Evolutionary conservation across 1,284 basidiomycete genomes (phyloP).

Genomic region (Neolentinus lepideus): DNA sequence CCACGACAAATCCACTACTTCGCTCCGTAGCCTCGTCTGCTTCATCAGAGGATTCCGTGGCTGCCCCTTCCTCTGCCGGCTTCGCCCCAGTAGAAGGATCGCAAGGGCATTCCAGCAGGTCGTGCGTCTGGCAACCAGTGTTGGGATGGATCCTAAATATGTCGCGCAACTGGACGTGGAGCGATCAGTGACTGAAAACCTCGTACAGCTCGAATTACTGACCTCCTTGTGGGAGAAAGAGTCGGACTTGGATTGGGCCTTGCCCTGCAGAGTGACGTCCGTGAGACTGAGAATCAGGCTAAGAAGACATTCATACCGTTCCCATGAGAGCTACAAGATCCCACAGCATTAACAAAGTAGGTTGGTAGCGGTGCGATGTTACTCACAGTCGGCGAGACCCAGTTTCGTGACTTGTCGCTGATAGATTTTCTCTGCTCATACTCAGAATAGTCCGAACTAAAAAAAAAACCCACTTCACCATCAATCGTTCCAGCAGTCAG

Average conservation of each 20-base stretch:
- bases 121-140: constrained; percentile 89
- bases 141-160: constrained; percentile 84
- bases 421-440: constrained; percentile 67
- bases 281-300: constrained; percentile 7
- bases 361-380: not conserved
- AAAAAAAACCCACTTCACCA: constrained; percentile 31
- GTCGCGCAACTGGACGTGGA: constrained; percentile 59
- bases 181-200: constrained; percentile 3
- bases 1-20: constrained; percentile 55
- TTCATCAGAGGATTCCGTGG: constrained; percentile 15
- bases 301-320: constrained; percentile 30
- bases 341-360: constrained; percentile 2
- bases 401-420: constrained; percentile 96
- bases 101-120: constrained; percentile 75
- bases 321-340: constrained; percentile 53
- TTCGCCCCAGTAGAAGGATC: constrained; percentile 22
- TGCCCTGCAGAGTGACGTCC: constrained; percentile 28
- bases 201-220: constrained; percentile 15
- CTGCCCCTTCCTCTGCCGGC: constrained; percentile 14
- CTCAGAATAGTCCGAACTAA: not conserved
- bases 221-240: constrained; percentile 90
- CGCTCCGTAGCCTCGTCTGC: constrained; percentile 24
- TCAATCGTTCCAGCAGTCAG: constrained; percentile 79
- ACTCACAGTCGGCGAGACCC: constrained; percentile 80
- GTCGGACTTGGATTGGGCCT: constrained; percentile 61